Evolutionary conservation across 2,329 filamentous ascomycete species (phyloP).

Genomic region (Blastomyces parvus): DNA sequence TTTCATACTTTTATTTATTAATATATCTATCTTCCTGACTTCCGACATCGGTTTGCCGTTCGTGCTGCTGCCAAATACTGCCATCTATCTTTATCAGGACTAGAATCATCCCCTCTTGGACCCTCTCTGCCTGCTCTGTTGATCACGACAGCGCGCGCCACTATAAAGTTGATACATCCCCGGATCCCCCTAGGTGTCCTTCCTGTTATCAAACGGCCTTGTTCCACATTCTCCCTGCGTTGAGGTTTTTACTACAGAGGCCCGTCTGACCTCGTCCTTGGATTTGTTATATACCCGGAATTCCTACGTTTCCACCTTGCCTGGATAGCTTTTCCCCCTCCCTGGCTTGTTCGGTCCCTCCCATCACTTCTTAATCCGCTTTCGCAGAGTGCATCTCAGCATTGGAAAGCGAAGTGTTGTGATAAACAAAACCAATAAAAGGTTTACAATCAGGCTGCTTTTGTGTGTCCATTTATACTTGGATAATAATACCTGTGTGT

Average conservation of each 20-base stretch:
- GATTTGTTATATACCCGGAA: slow-evolving; percentile 1
- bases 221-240: background rate
- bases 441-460: background rate
- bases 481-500: background rate
- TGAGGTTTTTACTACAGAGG: slow-evolving; percentile 2
- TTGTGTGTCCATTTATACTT: background rate
- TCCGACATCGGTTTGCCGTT: background rate
- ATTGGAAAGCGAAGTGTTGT: background rate
- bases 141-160: background rate
- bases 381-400: background rate
- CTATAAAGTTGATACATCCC: background rate
- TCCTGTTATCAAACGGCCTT: slow-evolving; percentile 1
- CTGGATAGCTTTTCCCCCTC: background rate
- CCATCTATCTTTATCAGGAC: background rate
- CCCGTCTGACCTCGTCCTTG: background rate
- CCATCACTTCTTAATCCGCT: background rate
- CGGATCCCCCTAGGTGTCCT: background rate
- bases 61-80: background rate
- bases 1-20: background rate
- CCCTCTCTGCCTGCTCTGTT: background rate
- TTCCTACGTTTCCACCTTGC: background rate
- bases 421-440: background rate
- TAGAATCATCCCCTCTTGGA: background rate
- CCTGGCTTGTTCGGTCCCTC: background rate
- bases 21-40: background rate